phyloP scores from a whole-genome alignment of 805 yeast species.

The Lipomyces mesembrius region DNA sequence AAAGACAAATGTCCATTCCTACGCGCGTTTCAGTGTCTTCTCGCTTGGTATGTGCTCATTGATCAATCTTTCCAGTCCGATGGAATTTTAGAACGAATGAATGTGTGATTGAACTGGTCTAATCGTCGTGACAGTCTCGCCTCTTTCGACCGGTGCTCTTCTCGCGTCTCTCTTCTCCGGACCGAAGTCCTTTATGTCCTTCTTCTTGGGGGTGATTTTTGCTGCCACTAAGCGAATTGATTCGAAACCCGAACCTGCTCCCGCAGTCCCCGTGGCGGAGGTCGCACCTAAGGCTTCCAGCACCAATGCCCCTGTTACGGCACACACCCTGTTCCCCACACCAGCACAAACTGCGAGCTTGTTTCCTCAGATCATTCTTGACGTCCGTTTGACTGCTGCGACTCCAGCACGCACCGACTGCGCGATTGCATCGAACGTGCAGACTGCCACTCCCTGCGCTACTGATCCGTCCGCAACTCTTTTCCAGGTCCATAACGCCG shows the following conservation, averaged over 20 bases:
- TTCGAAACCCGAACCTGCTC: background rate
- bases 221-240: background rate
- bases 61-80: background rate
- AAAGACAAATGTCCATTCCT: background rate
- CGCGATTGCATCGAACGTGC: slow-evolving; percentile 1
- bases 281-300: background rate
- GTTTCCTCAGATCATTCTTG: slow-evolving; percentile 34
- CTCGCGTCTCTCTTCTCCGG: slow-evolving; percentile 8
- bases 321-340: background rate
- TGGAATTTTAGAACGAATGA: background rate
- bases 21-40: slow-evolving; percentile 1
- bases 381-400: slow-evolving; percentile 30
- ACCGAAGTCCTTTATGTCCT: background rate
- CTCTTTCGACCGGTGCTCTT: slow-evolving; percentile 3
- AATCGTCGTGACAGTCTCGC: background rate
- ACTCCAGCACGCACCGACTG: slow-evolving; percentile 6
- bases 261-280: background rate
- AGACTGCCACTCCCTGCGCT: slow-evolving; percentile 34
- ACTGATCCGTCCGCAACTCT: slow-evolving; percentile 30
- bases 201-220: background rate
- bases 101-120: background rate
- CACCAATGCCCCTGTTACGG: background rate
- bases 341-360: slow-evolving; percentile 14
- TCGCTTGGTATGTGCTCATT: slow-evolving; percentile 7
- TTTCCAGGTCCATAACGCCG: slow-evolving; percentile 33